These are phyloP conservation scores for Starmerella tilneyi DNA, from an alignment of 805 yeast genomes.

Conservation along the genomic window DNA sequence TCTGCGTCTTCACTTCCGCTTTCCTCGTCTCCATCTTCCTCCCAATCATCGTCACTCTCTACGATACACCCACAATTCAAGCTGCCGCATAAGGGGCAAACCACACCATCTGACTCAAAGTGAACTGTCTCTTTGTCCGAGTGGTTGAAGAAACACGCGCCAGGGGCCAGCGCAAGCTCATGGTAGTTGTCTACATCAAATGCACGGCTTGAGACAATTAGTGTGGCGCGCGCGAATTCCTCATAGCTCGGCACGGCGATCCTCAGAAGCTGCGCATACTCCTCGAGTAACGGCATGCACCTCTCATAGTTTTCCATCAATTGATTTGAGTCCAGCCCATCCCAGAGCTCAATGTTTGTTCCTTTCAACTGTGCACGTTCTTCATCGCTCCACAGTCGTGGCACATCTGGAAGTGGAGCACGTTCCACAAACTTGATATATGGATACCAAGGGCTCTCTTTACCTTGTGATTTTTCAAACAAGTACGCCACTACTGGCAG, in stretches of 20 bases:
- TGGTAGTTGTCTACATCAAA: slow-evolving; percentile 71
- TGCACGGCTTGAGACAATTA: slow-evolving; percentile 62
- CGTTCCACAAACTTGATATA: slow-evolving; percentile 47
- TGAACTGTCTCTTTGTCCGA: slow-evolving; percentile 51
- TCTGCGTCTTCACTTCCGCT: slow-evolving; percentile 28
- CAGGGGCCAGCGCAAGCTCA: slow-evolving; percentile 72
- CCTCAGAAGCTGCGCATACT: slow-evolving; percentile 29
- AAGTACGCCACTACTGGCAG: slow-evolving; percentile 59
- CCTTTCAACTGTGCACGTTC: slow-evolving; percentile 44
- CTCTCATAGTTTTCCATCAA: slow-evolving; percentile 26
- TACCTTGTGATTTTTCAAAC: slow-evolving; percentile 52
- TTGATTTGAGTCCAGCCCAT: slow-evolving; percentile 45
- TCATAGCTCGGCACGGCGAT: slow-evolving; percentile 12
- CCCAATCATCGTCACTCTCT: slow-evolving; percentile 21
- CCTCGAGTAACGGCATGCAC: slow-evolving; percentile 30
- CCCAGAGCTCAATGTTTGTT: slow-evolving; percentile 52
- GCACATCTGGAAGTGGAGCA: slow-evolving; percentile 37
- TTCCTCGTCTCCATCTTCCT: slow-evolving; percentile 14
- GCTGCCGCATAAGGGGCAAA: slow-evolving; percentile 44
- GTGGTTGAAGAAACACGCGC: slow-evolving; percentile 85
- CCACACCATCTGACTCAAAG: slow-evolving; percentile 49
- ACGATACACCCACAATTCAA: slow-evolving; percentile 36
- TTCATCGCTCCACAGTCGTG: slow-evolving; percentile 52
- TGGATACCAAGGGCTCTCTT: slow-evolving; percentile 69
- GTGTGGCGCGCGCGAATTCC: slow-evolving; percentile 42